Conservation (phyloP, 2,329 filamentous ascomycete species). For the Lachnellula subtilissima region DNA sequence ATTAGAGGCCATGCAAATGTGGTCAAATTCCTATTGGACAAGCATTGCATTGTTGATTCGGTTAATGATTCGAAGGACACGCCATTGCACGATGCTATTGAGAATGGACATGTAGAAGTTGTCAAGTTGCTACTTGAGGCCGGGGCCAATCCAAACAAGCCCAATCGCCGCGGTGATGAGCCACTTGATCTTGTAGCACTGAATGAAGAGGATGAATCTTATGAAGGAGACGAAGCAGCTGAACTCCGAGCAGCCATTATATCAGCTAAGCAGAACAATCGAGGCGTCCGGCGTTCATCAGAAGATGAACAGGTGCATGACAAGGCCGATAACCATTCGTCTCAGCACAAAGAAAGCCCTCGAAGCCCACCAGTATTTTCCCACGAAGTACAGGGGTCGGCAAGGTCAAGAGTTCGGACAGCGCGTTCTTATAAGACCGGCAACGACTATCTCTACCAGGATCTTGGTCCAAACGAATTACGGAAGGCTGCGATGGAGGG, state of each 20-base stretch:
- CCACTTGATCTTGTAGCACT: slow-evolving; percentile 78
- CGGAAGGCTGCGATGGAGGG: slow-evolving; percentile 56
- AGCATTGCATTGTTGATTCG: slow-evolving; percentile 79
- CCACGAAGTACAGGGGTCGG: slow-evolving; percentile 4
- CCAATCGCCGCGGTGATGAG: slow-evolving; percentile 89
- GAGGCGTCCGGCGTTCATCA: slow-evolving; percentile 48
- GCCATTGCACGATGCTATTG: slow-evolving; percentile 89
- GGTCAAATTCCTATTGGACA: slow-evolving; percentile 78
- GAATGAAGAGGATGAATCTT: slow-evolving; percentile 58
- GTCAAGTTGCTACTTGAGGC: slow-evolving; percentile 78
- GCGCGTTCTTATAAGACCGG: slow-evolving; percentile 56
- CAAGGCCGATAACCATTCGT: slow-evolving; percentile 38
- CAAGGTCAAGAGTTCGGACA: slow-evolving; percentile 45
- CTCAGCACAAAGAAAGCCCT: slow-evolving; percentile 54
- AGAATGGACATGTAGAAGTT: slow-evolving; percentile 88
- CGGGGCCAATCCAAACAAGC: slow-evolving; percentile 85
- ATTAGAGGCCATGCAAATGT: slow-evolving; percentile 83
- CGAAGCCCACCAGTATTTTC: slow-evolving; percentile 45
- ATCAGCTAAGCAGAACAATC: slow-evolving; percentile 52
- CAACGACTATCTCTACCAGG: slow-evolving; percentile 60
- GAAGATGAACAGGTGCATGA: slow-evolving; percentile 47
- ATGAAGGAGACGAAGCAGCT: slow-evolving; percentile 14
- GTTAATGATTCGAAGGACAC: slow-evolving; percentile 82
- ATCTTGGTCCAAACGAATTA: slow-evolving; percentile 54
- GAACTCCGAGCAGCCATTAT: slow-evolving; percentile 69